Evolutionary conservation across 2,329 filamentous ascomycete genomes (phyloP).

Genomic region (Torrubiellomyces zombiae): DNA sequence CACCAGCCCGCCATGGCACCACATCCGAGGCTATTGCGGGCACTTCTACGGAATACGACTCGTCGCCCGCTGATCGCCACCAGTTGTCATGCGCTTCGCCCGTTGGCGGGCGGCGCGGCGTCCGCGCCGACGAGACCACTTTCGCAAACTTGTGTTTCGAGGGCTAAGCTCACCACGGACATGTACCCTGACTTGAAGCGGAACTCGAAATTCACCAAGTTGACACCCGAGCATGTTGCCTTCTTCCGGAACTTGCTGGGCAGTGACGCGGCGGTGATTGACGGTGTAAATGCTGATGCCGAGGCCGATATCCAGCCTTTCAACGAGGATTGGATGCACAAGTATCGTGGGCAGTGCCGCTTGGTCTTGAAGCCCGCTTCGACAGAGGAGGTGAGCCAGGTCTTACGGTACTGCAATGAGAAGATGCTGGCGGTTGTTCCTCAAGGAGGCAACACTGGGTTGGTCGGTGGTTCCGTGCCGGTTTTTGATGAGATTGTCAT

Average conservation of each 20-base stretch:
- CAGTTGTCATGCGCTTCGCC: too few relatives aligned
- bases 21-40: too few relatives aligned
- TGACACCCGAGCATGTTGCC: constrained; percentile 65
- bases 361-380: constrained; percentile 74
- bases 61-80: too few relatives aligned
- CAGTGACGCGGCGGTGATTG: constrained; percentile 62
- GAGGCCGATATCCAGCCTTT: constrained; percentile 75
- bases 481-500: constrained; percentile 98
- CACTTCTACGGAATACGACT: too few relatives aligned
- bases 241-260: constrained; percentile 74
- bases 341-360: constrained; percentile 81
- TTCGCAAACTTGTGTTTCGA: neutral
- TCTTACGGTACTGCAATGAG: constrained; percentile 90
- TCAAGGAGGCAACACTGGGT: constrained; percentile 90
- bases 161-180: constrained; percentile 61
- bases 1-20: too few relatives aligned
- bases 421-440: constrained; percentile 85
- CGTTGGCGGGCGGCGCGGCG: constrained; percentile 5
- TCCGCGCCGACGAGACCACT: too few relatives aligned
- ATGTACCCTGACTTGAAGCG: constrained; percentile 73
- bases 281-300: constrained; percentile 56
- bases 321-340: constrained; percentile 98
- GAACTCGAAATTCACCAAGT: constrained; percentile 53
- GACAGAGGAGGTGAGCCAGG: constrained; percentile 77
- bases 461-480: constrained; percentile 88